Evolutionary conservation across 805 yeast species (phyloP).

Genomic region (Yueomyces sp.): DNA sequence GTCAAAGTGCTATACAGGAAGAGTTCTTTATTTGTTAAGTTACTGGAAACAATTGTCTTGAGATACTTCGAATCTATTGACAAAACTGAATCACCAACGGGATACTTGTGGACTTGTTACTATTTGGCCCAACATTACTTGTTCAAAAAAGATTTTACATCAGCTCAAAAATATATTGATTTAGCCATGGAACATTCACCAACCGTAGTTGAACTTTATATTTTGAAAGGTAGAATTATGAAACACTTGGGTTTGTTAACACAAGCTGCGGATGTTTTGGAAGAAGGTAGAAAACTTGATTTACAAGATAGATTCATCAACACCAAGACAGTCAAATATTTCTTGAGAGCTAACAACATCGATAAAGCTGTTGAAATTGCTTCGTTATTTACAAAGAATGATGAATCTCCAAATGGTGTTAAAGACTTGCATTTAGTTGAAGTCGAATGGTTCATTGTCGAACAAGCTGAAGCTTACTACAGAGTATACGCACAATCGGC

Average conservation of each 20-base stretch:
- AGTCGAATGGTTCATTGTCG: conserved; percentile 78
- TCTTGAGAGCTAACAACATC: conserved; percentile 57
- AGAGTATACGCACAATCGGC: conserved; percentile 36
- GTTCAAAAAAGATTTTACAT: conserved; percentile 34
- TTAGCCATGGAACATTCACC: conserved; percentile 63
- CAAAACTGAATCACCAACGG: conserved; percentile 22
- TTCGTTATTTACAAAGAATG: conserved; percentile 76
- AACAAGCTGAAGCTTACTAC: conserved; percentile 70
- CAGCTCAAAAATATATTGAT: conserved; percentile 47
- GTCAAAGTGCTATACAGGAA: conserved; percentile 66
- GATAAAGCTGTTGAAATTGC: conserved; percentile 64
- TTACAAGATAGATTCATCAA: conserved; percentile 87
- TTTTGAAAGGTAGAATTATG: conserved; percentile 66
- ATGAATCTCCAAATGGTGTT: conserved; percentile 68
- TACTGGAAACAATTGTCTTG: conserved; percentile 41
- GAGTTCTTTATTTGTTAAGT: conserved; percentile 24
- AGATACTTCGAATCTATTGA: conserved; percentile 30
- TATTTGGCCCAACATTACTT: conserved; percentile 71
- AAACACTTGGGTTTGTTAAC: conserved; percentile 53
- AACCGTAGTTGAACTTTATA: conserved; percentile 68
- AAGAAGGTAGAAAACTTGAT: conserved; percentile 62
- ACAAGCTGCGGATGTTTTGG: conserved; percentile 54
- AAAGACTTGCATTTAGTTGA: conserved; percentile 82
- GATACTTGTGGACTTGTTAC: conserved; percentile 51
- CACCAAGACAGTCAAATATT: conserved; percentile 75